Evolutionary conservation across 2,329 filamentous ascomycete genomes (phyloP).

Genomic region (Gnomoniopsis smithogilvyi): DNA sequence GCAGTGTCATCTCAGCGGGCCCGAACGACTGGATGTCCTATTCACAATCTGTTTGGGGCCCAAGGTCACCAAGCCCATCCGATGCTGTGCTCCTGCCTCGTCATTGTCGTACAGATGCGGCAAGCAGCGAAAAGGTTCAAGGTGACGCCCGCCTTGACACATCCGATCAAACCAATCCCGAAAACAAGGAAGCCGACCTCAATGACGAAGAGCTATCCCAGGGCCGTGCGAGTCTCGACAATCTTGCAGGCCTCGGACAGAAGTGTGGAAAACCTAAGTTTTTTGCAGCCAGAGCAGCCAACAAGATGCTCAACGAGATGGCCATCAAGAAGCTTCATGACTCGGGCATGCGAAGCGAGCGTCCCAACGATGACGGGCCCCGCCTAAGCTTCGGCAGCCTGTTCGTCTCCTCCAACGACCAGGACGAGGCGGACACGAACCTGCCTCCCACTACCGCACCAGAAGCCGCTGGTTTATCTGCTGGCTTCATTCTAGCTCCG

Average conservation of each 20-base stretch:
- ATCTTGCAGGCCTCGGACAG: constrained; percentile 7
- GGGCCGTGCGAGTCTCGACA: background rate
- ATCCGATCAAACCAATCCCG: background rate
- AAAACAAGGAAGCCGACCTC: background rate
- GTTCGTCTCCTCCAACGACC: no score
- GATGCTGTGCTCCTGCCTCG: constrained; percentile 18
- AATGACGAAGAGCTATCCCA: background rate
- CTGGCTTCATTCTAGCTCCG: background rate
- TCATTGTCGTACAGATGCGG: background rate
- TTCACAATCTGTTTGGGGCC: background rate
- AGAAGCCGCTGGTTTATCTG: background rate
- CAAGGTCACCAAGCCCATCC: constrained; percentile 17
- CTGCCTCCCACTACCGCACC: no score
- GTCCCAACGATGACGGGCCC: background rate
- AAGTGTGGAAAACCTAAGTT: constrained; percentile 25
- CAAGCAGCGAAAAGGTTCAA: background rate
- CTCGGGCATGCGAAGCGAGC: no score
- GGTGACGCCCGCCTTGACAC: background rate
- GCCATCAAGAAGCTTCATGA: no score
- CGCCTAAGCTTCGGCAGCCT: background rate
- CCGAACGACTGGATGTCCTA: background rate
- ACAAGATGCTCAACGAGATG: constrained; percentile 18
- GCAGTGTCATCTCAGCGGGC: background rate
- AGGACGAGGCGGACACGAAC: no score
- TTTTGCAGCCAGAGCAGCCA: constrained; percentile 25